Evolutionary conservation across 139 green algal species (phyloP), one percentile per base, ranked within the genome.

Genomic region (Picochlorum sp.): DNA sequence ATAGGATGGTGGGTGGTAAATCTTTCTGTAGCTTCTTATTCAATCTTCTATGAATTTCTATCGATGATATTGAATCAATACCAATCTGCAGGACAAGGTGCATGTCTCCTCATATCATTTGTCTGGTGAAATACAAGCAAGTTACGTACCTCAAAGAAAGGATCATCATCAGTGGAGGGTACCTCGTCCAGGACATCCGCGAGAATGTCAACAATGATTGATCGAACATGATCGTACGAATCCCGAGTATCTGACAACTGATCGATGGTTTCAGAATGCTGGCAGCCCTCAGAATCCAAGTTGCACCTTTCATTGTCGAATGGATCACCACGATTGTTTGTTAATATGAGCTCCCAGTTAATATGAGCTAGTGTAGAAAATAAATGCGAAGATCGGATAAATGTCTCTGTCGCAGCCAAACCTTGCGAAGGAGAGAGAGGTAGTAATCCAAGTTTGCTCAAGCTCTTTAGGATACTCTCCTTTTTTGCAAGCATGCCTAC

Each of bases 41-140:
- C 21, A 70, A 60, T 16, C 26, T 30, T 18, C 24, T 49, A 10
- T 55, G 30, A 18, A 70, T 31, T 18, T 70, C 49, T 13, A 70
- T 23, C 6, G 63, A 18, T 20, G 68, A 69, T 16, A 85, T 16
- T 5, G 76, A 83, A 77, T 92, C 85, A 56, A 91, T 62, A 14
- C 85, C 85, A 18, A 76, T 72, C 14, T 74, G 75, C 51, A 31
- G 15, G 7, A 31, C 23, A 59, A 34, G 51, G 14, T 30, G 21
- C n/a, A 20, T 26, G 7, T 20, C n/a, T 54, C 6, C 10, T 54
- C 47, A 41, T 41, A 4, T 41, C 34, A 41, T 41, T 41, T 41
- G 47, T 54, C 16, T 21, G 11, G 8, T 18, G 47, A 26, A 54
- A 54, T 9, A 20, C n/a, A 21, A 26, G 16, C 13, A 5, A 54